A percentile compares a stretch with the other conserved stretches of the same genome.
Conservation (phyloP, 176 grass and related monocot genomes). For the Rhynchospora breviuscula region DNA sequence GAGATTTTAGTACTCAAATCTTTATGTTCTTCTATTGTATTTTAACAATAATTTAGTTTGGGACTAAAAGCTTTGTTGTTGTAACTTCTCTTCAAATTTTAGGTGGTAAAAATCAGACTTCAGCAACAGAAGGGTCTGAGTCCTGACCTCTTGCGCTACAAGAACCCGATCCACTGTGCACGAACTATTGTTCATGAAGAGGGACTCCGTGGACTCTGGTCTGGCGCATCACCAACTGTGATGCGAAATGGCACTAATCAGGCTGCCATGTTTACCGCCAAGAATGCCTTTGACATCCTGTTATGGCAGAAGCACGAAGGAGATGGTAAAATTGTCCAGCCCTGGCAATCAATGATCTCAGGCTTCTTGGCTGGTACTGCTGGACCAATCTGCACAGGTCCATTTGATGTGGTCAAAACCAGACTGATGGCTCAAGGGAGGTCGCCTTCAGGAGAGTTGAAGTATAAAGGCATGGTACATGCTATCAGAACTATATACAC, state of each 20-base stretch:
- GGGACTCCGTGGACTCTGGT: conserved; percentile 72
- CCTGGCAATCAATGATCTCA: conserved; percentile 97
- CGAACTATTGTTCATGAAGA: conserved; percentile 71
- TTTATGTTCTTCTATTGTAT: no score
- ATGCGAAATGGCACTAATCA: conserved; percentile 99
- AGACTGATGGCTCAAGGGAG: conserved; percentile 87
- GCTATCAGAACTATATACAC: conserved; percentile 67
- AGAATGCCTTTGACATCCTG: conserved; percentile 76
- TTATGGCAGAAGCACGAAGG: conserved; percentile 96
- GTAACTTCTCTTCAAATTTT: conserved; percentile 7
- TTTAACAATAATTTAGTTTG: no score
- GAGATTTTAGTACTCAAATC: no score
- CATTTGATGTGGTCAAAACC: conserved; percentile 91
- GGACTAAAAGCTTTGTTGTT: no score
- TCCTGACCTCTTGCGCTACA: conserved; percentile 67
- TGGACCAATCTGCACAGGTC: conserved; percentile 87
- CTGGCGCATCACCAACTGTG: conserved; percentile 77
- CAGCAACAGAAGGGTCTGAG: conserved; percentile 88
- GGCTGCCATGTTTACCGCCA: conserved; percentile 94
- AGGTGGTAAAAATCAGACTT: conserved; percentile 89
- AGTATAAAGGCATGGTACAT: conserved; percentile 76
- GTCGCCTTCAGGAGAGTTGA: conserved; percentile 42
- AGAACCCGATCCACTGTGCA: conserved; percentile 81
- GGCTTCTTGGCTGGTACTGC: conserved; percentile 91
- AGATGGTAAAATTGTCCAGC: conserved; percentile 66